Percentiles rank a stretch among this genome's conserved stretches.
Conservation (phyloP, 2,329 filamentous ascomycete species). For the Pseudocercospora vitis region DNA sequence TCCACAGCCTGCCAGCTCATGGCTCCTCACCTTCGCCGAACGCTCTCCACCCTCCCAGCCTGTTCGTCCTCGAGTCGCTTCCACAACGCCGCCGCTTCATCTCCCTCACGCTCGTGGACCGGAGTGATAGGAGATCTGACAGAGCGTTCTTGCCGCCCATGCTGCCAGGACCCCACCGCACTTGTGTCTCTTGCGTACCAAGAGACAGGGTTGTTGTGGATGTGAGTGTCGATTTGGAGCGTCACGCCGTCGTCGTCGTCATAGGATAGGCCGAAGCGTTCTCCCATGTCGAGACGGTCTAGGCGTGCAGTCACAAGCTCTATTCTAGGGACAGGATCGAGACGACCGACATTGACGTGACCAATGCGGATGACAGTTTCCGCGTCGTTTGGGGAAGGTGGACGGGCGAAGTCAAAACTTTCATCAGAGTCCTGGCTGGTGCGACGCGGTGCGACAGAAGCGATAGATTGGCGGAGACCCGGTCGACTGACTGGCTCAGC, state of each 20-base stretch:
- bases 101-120: background rate
- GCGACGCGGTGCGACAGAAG: background rate
- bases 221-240: constrained; percentile 1
- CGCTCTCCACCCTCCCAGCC: background rate
- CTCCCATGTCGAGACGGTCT: background rate
- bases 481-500: background rate
- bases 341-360: background rate
- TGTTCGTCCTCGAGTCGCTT: background rate
- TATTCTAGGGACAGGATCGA: background rate
- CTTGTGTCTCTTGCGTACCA: background rate
- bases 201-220: background rate
- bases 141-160: background rate
- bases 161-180: background rate
- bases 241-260: background rate
- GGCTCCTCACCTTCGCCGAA: background rate
- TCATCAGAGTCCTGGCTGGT: background rate
- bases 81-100: background rate
- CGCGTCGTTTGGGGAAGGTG: no score
- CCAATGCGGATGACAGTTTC: no score
- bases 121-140: background rate
- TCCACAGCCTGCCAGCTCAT: background rate
- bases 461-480: background rate
- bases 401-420: no score
- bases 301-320: background rate
- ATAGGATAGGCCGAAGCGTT: background rate